Percentiles rank a stretch among this genome's conserved stretches.
These are phyloP conservation scores for Aspergillus sp. DNA, from an alignment of 2,329 filamentous ascomycete species.

Conservation along the genomic window DNA sequence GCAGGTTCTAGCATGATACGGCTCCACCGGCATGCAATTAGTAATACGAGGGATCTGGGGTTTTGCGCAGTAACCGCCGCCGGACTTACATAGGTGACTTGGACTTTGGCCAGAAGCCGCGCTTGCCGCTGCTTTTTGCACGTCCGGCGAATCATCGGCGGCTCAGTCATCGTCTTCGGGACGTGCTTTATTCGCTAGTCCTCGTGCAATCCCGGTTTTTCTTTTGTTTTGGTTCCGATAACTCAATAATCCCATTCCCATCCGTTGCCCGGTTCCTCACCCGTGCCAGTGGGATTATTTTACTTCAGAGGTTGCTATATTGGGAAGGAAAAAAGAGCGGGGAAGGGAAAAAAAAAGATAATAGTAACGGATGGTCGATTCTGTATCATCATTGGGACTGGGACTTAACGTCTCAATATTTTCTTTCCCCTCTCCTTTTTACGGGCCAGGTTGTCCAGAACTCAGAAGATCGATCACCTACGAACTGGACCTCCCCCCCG, in stretches of 20 bases:
- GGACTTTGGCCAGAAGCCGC: conserved; percentile 30
- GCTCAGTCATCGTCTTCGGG: not conserved
- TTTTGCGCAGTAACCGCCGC: conserved; percentile 29
- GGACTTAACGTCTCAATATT: not conserved
- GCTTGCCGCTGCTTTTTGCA: conserved; percentile 26
- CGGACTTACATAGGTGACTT: not conserved
- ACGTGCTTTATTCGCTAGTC: not conserved
- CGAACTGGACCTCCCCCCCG: not conserved
- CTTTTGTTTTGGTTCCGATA: not conserved
- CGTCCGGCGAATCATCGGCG: not conserved
- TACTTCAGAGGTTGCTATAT: not conserved
- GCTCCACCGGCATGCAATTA: not conserved
- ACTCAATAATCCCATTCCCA: not conserved
- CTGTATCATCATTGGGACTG: not conserved
- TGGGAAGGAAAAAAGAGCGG: conserved; percentile 1
- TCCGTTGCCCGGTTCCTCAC: too few species aligned
- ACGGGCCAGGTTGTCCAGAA: not conserved
- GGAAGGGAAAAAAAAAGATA: conserved; percentile 1
- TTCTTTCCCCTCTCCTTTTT: not conserved
- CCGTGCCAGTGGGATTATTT: too few species aligned
- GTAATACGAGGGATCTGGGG: conserved; percentile 16
- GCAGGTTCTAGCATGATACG: not conserved
- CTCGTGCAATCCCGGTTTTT: not conserved
- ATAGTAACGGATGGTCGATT: not conserved
- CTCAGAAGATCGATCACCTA: not conserved